phyloP scores from a whole-genome alignment of 495 filamentous ascomycete genomes.

The Hyphodiscus hymeniophilus region DNA sequence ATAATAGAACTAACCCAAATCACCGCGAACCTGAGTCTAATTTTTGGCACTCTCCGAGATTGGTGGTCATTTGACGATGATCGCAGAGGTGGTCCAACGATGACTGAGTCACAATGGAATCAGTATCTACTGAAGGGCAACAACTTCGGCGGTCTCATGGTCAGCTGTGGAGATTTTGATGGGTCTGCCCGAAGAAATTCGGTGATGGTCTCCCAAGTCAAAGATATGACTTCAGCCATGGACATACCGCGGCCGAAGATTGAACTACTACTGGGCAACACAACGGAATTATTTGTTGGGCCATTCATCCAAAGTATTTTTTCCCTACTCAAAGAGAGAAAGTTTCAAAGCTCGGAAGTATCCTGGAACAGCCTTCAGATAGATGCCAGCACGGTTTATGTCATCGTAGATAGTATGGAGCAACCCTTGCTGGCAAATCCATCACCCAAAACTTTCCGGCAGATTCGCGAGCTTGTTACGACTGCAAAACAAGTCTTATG shows the following conservation, averaged over 20 bases:
- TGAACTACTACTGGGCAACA: no score
- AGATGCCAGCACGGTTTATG: not conserved
- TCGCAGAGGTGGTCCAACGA: not conserved
- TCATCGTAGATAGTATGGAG: not conserved
- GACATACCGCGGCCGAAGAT: no score
- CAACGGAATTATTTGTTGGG: no score
- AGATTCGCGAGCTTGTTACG: no score
- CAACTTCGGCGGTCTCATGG: not conserved
- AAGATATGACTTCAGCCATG: no score
- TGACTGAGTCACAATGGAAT: conserved; percentile 5
- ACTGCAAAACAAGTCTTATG: not conserved
- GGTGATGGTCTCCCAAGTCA: no score
- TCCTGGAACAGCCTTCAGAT: not conserved
- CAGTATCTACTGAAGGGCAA: not conserved
- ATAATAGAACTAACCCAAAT: conserved; percentile 21
- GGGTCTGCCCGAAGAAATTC: not conserved
- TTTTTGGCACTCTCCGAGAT: conserved; percentile 35
- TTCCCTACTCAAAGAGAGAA: no score
- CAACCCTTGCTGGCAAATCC: not conserved
- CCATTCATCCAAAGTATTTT: no score
- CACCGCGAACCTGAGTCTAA: conserved; percentile 27
- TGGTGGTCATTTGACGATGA: conserved; percentile 32
- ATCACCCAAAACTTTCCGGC: conserved; percentile 6
- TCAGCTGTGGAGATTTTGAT: not conserved
- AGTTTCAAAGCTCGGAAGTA: no score